Evolutionary conservation across 2,329 filamentous ascomycete species (phyloP).

Genomic region (Purpureocillium lavendulum): DNA sequence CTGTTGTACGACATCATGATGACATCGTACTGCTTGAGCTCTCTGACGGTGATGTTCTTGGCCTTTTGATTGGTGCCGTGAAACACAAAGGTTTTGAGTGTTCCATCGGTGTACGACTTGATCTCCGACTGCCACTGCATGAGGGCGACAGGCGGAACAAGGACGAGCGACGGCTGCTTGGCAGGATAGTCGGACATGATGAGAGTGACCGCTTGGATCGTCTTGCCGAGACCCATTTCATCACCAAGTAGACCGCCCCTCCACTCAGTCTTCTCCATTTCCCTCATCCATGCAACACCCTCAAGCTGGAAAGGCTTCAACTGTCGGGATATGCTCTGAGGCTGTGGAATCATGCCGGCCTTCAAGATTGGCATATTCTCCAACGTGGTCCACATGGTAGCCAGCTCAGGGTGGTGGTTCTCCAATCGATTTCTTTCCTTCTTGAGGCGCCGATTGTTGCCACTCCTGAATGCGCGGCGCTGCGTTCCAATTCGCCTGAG

Average conservation of each 20-base stretch:
- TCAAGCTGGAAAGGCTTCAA: slow-evolving; percentile 92
- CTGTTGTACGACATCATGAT: slow-evolving; percentile 97
- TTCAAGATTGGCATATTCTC: slow-evolving; percentile 59
- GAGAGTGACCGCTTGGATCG: slow-evolving; percentile 92
- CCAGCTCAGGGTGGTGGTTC: slow-evolving; percentile 66
- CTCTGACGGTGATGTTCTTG: slow-evolving; percentile 65
- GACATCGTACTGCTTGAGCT: slow-evolving; percentile 78
- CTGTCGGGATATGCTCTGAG: slow-evolving; percentile 67
- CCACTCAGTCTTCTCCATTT: slow-evolving; percentile 79
- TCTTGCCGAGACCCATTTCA: slow-evolving; percentile 98
- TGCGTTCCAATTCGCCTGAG: slow-evolving; percentile 12
- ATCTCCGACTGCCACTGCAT: slow-evolving; percentile 94
- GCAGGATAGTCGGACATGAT: slow-evolving; percentile 97
- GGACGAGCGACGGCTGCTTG: slow-evolving; percentile 72
- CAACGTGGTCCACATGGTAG: slow-evolving; percentile 78
- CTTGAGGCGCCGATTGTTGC: slow-evolving; percentile 17
- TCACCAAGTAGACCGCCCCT: slow-evolving; percentile 88
- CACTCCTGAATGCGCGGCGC: slow-evolving; percentile 25
- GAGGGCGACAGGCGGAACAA: slow-evolving; percentile 85
- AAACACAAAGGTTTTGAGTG: slow-evolving; percentile 81
- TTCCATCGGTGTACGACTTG: slow-evolving; percentile 73
- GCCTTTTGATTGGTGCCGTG: slow-evolving; percentile 80
- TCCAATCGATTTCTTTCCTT: slow-evolving; percentile 62
- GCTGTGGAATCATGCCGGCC: slow-evolving; percentile 37
- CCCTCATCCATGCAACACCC: slow-evolving; percentile 88